Base-by-base conservation (phyloP, 2,329 filamentous ascomycete genomes). In the Pseudocercospora ulei region DNA sequence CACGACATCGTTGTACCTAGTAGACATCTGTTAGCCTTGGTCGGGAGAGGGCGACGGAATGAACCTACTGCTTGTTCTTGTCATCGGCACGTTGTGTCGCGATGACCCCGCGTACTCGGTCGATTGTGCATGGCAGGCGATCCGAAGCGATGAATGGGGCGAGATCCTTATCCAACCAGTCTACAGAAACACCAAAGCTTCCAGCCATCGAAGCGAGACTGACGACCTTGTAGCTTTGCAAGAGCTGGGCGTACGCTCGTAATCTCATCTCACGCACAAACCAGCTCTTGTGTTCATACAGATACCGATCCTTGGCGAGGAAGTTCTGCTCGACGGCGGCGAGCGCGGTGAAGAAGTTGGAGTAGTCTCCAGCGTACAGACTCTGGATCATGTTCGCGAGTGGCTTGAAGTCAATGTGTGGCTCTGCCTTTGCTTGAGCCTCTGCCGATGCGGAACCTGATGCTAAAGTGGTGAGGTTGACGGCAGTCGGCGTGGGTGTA, bases 251-350 rank as follows among this genome's bases (percentile, higher is more conserved):
- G 68, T 98, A 98, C 22, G 85, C 88, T 43, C 88, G 80, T 50
- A 96, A 75, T 41, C 90, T 80, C 90, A 98, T 98, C 72, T 98
- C 90, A 35, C 90, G 82, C 54, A 98, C 88, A 62, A 90, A 96
- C 88, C 90, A 98, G 57, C 78, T 79, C 62, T 84, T 83, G 69
- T 98, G 90, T 71, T 98, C 90, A 59, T 86, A 81, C 41, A 98
- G 73, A 65, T 96, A 94, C 43, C 90, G 82, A 60, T 98, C 90
- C 61, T 90, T 84, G 52, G 78, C 86, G 50, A 98, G 71, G 71
- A 98, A 98, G 56, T 80, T 79, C 64, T 92, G 85, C 68, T 98
- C 90, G 1, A 96, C 90, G 7, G 78, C 73, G 13, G 83, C 87
- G 17, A 98, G 73, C 3, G 87, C 83, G 52, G 79, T 73, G 70